Evolutionary conservation across 2,329 filamentous ascomycete species (phyloP).

Genomic region (Phaeosphaeria sp.): DNA sequence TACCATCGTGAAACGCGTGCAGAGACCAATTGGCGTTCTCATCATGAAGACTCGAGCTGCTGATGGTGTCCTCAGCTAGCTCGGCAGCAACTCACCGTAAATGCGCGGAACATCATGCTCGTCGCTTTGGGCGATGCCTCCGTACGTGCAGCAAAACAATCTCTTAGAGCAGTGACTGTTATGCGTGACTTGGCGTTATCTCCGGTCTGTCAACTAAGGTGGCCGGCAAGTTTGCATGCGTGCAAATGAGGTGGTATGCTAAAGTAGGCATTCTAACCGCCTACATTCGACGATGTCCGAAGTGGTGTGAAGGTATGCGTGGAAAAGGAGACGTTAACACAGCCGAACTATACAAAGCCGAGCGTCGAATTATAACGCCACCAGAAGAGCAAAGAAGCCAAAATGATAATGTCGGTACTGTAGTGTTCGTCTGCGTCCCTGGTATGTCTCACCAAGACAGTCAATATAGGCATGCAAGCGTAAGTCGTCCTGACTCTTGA

Average conservation of each 20-base stretch:
- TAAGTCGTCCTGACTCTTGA: background rate
- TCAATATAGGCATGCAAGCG: background rate
- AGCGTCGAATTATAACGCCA: background rate
- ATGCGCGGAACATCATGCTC: background rate
- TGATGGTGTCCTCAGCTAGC: constrained; percentile 20
- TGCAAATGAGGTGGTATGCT: background rate
- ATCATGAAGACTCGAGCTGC: constrained; percentile 11
- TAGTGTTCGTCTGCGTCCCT: background rate
- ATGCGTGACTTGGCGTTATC: background rate
- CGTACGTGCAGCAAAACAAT: background rate
- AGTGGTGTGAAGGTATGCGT: background rate
- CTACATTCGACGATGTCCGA: background rate
- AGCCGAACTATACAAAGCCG: background rate
- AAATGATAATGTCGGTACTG: background rate
- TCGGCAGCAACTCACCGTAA: background rate
- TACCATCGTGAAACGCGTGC: constrained; percentile 36
- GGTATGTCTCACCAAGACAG: background rate
- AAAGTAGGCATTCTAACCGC: background rate
- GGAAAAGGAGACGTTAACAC: background rate
- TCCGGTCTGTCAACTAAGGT: background rate
- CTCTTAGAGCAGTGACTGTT: background rate
- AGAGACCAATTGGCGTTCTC: constrained; percentile 18
- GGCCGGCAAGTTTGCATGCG: background rate
- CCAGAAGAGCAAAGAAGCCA: background rate
- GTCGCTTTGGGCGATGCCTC: background rate